Evolutionary conservation across 345 rosid species (phyloP).

Genomic region (Bruguiera parviflora): DNA sequence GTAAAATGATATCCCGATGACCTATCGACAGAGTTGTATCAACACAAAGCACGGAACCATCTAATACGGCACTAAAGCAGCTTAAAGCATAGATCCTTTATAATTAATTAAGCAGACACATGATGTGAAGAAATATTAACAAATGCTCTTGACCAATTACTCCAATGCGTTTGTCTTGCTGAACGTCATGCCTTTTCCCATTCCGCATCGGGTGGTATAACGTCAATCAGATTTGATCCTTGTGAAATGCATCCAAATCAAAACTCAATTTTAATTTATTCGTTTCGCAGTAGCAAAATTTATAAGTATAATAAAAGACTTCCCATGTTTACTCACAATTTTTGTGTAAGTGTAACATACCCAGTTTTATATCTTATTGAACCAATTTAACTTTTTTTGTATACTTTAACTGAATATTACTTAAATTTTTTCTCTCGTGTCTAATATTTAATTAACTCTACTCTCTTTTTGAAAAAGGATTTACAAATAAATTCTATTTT

Average conservation of each 20-base stretch:
- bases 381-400: background rate
- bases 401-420: too few relatives aligned
- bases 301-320: background rate
- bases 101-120: conserved; percentile 17
- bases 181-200: conserved; percentile 35
- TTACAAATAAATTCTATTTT: too few relatives aligned
- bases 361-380: background rate
- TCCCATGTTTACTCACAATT: too few relatives aligned
- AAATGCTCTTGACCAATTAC: conserved; percentile 12
- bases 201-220: conserved; percentile 15
- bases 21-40: conserved; percentile 15
- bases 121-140: conserved; percentile 38
- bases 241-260: conserved; percentile 18
- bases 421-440: too few relatives aligned
- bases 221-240: conserved; percentile 28
- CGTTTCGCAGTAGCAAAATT: background rate
- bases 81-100: conserved; percentile 56
- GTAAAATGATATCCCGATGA: conserved; percentile 8
- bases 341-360: too few relatives aligned
- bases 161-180: conserved; percentile 23
- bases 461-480: too few relatives aligned
- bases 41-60: conserved; percentile 26
- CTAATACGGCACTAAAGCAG: conserved; percentile 32
- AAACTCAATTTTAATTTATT: background rate
- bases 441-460: too few relatives aligned